Evolutionary conservation across 2,329 filamentous ascomycete species (phyloP).

Genomic region (Curvularia lunata): DNA sequence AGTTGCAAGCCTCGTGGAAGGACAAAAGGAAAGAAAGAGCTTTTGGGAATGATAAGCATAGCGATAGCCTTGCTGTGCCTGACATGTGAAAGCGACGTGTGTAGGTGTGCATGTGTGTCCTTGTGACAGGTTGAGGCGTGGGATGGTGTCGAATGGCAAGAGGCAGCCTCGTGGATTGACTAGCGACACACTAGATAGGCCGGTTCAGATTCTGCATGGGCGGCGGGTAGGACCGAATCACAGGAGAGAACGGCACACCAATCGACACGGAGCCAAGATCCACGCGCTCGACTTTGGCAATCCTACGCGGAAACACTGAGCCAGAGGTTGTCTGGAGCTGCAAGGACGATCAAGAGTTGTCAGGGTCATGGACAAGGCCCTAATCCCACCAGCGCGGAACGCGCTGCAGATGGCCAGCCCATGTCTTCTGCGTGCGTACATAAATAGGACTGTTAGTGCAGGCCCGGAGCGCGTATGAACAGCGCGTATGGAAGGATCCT

Average conservation of each 20-base stretch:
- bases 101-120: slow-evolving; percentile 13
- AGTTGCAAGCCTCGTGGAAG: slow-evolving; percentile 13
- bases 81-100: slow-evolving; percentile 33
- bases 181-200: slow-evolving; percentile 10
- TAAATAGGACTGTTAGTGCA: neutral
- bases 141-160: slow-evolving; percentile 27
- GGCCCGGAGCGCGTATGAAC: neutral
- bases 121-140: slow-evolving; percentile 30
- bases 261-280: slow-evolving; percentile 38
- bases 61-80: slow-evolving; percentile 31
- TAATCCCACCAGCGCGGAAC: slow-evolving; percentile 3
- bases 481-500: neutral
- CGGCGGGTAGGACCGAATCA: slow-evolving; percentile 43
- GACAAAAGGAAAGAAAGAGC: slow-evolving; percentile 16
- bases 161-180: slow-evolving; percentile 37
- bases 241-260: slow-evolving; percentile 26
- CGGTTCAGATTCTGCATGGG: slow-evolving; percentile 32
- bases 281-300: slow-evolving; percentile 22
- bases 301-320: slow-evolving; percentile 6
- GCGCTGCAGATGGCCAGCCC: neutral
- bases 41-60: neutral
- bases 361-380: neutral
- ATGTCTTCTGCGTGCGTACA: neutral
- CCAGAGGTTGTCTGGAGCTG: neutral
- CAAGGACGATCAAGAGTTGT: neutral